Base-by-base conservation (phyloP, 768 basidiomycete genomes). In the Trametes elegans region DNA sequence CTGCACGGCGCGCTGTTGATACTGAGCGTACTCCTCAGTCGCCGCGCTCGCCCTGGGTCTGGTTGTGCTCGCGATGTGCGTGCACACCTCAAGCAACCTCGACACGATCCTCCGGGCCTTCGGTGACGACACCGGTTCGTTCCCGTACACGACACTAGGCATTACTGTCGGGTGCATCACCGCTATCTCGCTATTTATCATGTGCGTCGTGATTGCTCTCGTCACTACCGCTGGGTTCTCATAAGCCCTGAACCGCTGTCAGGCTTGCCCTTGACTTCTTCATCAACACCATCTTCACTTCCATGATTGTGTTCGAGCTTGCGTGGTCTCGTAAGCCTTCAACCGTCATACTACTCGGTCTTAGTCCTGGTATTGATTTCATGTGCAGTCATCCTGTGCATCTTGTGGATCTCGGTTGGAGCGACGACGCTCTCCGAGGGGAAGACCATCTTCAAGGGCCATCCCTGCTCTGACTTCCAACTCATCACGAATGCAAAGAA, bases 251-350 rank as follows among this genome's bases (percentile, higher is more conserved):
- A 1, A 8, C 41, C 24, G 19, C 40, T 16, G 21, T 7, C 1
- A 52, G 50, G 41, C n/a, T 52, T 13, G 14, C 19, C 16, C 50
- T 52, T 8, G 50, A 52, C 34, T 44, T 52, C 32, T 44, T 52
- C 41, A 36, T 52, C n/a, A 42, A 52, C n/a, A 43, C 26, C 24
- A 36, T 52, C 32, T 52, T 52, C 24, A 52, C 50, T 8, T 54
- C 53, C 5, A 19, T 40, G 14, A 11, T 47, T 3, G 14, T 48
- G 6, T 54, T 54, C 53, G 53, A 54, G 29, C 24, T 54, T 11
- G 11, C 46, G 16, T 54, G 53, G 53, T 35, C 35, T 1, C 48
- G 53, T 54, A 29, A 29, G 53, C 41, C 23, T 40, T 4, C n/a
- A n/a, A n/a, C n/a, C n/a, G n/a, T n/a, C n/a, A n/a, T n/a, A n/a